Base-by-base conservation (phyloP, 306 rosid genomes). In the Mucuna pruriens region DNA sequence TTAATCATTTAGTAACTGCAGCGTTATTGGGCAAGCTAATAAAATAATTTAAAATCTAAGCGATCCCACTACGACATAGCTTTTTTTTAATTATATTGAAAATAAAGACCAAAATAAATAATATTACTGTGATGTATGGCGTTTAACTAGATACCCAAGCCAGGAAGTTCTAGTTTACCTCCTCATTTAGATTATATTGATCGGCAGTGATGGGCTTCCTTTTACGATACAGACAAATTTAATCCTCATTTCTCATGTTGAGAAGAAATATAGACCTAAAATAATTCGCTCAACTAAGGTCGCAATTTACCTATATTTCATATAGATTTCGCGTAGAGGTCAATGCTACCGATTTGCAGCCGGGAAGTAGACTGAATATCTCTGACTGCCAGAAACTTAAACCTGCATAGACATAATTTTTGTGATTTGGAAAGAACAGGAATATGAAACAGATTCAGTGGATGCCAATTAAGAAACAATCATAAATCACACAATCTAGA, bases 281-380 rank as follows among this genome's bases (percentile, higher is more conserved):
- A 39, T 4, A 38, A 6, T 61, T 26, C 64, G 65, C 71, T 48
- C 73, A 34, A 25, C 22, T 58, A 61, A 25, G 52, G 52, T 49
- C 31, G 40, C 20, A 71, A 36, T 58, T 68, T 7, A 19, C 75
- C 76, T 54, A 54, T 31, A 55, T 15, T 80, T 77, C 33, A 84
- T 20, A 15, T 29, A 71, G 78, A 58, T 77, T 75, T 82, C 13
- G 89, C 84, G 73, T 87, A 95, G 77, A 95, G 90, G 81, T 95
- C 97, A 82, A 95, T 90, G 89, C 93, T 91, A 42, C 96, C 96
- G 26, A 95, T 45, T 88, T 95, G 99, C 75, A 93, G 86, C 85
- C 95, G 89, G 9, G 98, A 87, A 77, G 69, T 93, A 3, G 95
- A 86, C 8, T 85, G 77, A 40, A 60, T 26, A 63, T 93, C 93